Conservation (phyloP, 805 yeast genomes). For the Ogataea zsoltii region DNA sequence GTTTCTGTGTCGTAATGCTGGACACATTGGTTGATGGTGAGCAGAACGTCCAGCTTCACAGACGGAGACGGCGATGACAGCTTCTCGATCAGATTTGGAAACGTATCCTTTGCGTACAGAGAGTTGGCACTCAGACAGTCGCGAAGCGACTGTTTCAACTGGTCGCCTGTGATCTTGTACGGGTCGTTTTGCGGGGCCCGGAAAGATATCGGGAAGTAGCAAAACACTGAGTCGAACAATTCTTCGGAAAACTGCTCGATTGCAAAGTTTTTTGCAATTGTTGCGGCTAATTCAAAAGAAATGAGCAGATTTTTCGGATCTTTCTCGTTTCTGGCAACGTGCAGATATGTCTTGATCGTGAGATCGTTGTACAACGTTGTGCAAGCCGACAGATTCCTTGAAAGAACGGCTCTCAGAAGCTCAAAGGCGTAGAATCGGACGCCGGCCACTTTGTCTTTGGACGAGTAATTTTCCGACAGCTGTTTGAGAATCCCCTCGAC, state of each 20-base stretch:
- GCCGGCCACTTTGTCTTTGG: conserved; percentile 59
- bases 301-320: conserved; percentile 85
- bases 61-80: conserved; percentile 70
- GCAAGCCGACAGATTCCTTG: conserved; percentile 27
- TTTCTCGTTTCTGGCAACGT: conserved; percentile 82
- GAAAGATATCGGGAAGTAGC: conserved; percentile 96
- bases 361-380: conserved; percentile 35
- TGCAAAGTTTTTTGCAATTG: conserved; percentile 45
- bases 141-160: conserved; percentile 65
- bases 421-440: conserved; percentile 61
- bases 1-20: conserved; percentile 49
- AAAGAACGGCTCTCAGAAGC: conserved; percentile 42
- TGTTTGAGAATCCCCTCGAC: conserved; percentile 39
- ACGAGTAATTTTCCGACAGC: conserved; percentile 46
- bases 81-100: conserved; percentile 78
- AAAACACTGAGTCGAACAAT: conserved; percentile 83
- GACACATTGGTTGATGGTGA: conserved; percentile 60
- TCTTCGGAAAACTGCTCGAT: conserved; percentile 54
- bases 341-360: conserved; percentile 59
- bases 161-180: conserved; percentile 73
- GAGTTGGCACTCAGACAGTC: conserved; percentile 61
- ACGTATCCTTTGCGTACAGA: conserved; percentile 66
- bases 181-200: conserved; percentile 90
- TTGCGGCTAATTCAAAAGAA: conserved; percentile 59
- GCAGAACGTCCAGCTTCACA: conserved; percentile 73